phyloP scores from a whole-genome alignment of 805 yeast genomes.

The Candida railenensis region DNA sequence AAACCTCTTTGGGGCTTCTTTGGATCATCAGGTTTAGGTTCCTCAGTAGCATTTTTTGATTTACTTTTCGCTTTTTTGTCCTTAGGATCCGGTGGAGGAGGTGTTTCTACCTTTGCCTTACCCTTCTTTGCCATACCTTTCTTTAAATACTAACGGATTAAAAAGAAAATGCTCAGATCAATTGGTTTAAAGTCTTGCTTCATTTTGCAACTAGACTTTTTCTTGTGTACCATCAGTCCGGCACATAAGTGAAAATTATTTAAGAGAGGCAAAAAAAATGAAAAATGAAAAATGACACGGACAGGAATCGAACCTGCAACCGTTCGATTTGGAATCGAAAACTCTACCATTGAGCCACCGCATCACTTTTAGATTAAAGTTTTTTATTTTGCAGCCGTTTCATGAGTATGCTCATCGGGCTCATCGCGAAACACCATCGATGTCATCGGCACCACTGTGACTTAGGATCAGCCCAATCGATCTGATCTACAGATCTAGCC shows the following conservation, averaged over 20 bases:
- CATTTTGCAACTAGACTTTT: not conserved
- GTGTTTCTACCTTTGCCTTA: constrained; percentile 9
- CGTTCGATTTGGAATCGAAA: constrained; percentile 61
- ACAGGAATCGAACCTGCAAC: constrained; percentile 88
- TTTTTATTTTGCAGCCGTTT: no score
- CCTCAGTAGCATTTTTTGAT: not conserved
- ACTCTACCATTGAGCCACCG: constrained; percentile 45
- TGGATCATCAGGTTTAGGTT: constrained; percentile 9
- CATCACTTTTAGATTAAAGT: constrained; percentile 20
- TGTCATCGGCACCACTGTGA: no score
- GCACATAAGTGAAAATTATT: no score
- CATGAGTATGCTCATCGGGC: no score
- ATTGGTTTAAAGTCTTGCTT: no score
- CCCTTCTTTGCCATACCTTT: constrained; percentile 15
- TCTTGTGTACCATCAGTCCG: not conserved
- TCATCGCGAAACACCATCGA: no score
- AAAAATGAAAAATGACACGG: constrained; percentile 52
- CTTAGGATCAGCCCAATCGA: no score
- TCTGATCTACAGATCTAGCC: no score
- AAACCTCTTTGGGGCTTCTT: constrained; percentile 39
- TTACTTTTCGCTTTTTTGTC: constrained; percentile 8
- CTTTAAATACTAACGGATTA: no score
- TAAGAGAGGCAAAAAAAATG: constrained; percentile 1
- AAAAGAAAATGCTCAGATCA: no score
- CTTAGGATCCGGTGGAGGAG: constrained; percentile 5